Evolutionary conservation across 352 stramenopile species (phyloP), one percentile per base, ranked within the genome.

Genomic region (Globisporangium spinosum): DNA sequence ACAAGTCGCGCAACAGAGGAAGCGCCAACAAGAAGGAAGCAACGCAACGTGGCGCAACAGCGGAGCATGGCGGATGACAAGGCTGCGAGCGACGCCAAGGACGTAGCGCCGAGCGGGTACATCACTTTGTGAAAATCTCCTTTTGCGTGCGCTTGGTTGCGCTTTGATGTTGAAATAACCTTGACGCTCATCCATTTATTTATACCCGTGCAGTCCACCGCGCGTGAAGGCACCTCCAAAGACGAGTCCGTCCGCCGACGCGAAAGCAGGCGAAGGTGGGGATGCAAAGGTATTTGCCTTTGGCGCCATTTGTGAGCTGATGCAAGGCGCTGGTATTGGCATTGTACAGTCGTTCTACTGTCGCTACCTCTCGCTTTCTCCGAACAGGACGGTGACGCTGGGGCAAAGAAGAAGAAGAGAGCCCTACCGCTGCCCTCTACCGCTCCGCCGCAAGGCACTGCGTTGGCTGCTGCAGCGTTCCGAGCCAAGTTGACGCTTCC

Each of bases 321-420:
- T 20, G 2, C 34, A 40, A 40, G 34, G 38, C 15, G 3, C 38
- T 17, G 13, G 3, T 45, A 45, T 32, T 8, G 7, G 29, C 29
- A 32, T 32, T 32, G 29, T 32, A 32, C 29, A 32, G 29, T 32
- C 29, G 29, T 32, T 32, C 29, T 32, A 8, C 29, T 32, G 29
- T 8, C 29, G 29, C 29, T 32, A 32, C 17, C 29, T 22, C 12
- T 40, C 22, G 2, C 34, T 25, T 17, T 51, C 13, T 65, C 23
- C 35, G 0, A 49, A 7, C 43, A 64, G 35, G 76, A 71, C 58
- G 65, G 32, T n/a, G 68, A 68, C 55, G 51, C 58, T 35, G 34
- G 60, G 32, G 83, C 72, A 67, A 82, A 71, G 63, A 89, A 87
- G 58, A 92, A 92, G 67, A 92, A 92, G 67, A 92, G 91, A 45